These are phyloP conservation scores for Ophiognomonia clavigignenti-juglandacearum DNA, from an alignment of 2,329 filamentous ascomycete genomes.

Conservation along the genomic window DNA sequence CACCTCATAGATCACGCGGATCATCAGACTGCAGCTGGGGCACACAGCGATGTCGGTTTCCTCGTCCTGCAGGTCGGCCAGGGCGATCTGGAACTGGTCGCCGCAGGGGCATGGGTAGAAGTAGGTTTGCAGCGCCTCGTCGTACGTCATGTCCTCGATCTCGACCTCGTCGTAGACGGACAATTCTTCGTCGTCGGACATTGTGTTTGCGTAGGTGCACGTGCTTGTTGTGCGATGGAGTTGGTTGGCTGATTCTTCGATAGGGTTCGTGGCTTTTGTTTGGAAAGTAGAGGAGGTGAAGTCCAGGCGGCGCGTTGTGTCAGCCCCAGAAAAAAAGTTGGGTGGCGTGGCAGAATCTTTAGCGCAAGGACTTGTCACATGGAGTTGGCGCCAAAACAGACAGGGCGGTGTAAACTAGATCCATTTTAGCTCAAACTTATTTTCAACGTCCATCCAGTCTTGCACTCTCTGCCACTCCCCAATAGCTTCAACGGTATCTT, in stretches of 20 bases:
- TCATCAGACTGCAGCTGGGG: slow-evolving; percentile 96
- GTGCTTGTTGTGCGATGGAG: no score
- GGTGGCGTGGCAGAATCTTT: neutral
- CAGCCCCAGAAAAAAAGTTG: neutral
- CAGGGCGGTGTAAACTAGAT: no score
- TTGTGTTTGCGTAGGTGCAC: slow-evolving; percentile 26
- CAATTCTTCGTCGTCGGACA: slow-evolving; percentile 58
- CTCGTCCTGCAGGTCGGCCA: slow-evolving; percentile 80
- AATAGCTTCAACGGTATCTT: no score
- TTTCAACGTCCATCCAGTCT: no score
- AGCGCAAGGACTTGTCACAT: no score
- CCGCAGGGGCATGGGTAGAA: slow-evolving; percentile 96
- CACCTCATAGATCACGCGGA: slow-evolving; percentile 85
- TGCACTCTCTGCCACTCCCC: no score
- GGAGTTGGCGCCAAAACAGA: no score
- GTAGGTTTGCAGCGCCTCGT: slow-evolving; percentile 78
- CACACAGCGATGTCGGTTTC: slow-evolving; percentile 89
- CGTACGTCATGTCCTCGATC: slow-evolving; percentile 97
- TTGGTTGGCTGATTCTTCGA: neutral
- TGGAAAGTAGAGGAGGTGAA: neutral
- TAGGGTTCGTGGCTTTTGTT: neutral
- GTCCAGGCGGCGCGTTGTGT: neutral
- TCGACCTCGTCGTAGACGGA: slow-evolving; percentile 96
- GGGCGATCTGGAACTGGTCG: slow-evolving; percentile 87
- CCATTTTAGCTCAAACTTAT: no score